Evolutionary conservation across 352 stramenopile genomes (phyloP), one percentile per base, ranked within the genome.

Genomic region (Pythium utonaiense): DNA sequence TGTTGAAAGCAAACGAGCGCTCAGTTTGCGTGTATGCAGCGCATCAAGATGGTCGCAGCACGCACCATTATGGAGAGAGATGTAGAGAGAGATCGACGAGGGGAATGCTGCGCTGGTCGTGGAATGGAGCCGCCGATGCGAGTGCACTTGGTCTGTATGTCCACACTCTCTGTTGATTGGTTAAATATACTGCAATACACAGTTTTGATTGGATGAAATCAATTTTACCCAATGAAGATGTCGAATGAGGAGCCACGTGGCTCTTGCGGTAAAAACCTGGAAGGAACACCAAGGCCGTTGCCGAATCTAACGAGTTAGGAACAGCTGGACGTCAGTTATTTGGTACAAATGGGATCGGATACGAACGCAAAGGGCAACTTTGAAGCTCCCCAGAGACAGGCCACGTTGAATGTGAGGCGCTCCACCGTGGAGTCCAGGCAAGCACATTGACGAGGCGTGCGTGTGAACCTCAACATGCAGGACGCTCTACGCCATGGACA

Each of bases 51-150:
- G n/a, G n/a, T n/a, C n/a, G n/a, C n/a, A n/a, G 24, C n/a, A 63
- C 62, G 58, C 53, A 74, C 67, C 67, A 74, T 74, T 17, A 27
- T 69, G 42, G 14, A 36, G 21, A 36, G 42, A 49, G 36, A 21
- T 50, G 7, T 30, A 34, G 41, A 49, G 21, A 30, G 42, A 21
- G 25, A 22, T 40, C 9, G 40, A 54, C 27, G 49, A 10, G 31
- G 30, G 28, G 8, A 33, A 9, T 42, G 21, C 34, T 27, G 42
- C 42, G 52, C 52, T 62, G 13, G 53, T 62, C 25, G 36, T 44
- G 8, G 36, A 67, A 57, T 62, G 60, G 44, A 19, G 31, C 16
- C 28, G 30, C 17, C 34, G 6, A 24, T 64, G 49, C 27, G 36
- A 57, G 21, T 56, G 50, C 59, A 51, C 51, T 63, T 68, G 38